A percentile compares a stretch with the other conserved stretches of the same genome.
These are phyloP conservation scores for Aspergillus fischeri DNA, from an alignment of 2,329 filamentous ascomycete genomes.

Conservation along the genomic window DNA sequence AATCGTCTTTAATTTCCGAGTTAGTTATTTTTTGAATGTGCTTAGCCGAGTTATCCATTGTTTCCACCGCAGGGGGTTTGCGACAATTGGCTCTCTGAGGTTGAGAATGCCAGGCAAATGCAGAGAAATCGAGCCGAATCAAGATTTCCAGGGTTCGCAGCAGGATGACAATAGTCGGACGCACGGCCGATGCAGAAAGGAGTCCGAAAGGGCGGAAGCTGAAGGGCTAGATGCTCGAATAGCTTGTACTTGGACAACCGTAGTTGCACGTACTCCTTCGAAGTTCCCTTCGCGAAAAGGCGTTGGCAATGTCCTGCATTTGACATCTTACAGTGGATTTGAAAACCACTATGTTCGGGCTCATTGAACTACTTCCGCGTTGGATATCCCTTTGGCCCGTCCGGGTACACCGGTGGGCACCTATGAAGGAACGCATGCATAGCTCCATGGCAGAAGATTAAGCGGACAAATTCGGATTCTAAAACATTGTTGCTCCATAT, in stretches of 20 bases:
- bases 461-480: not conserved
- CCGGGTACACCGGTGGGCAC: not conserved
- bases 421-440: not conserved
- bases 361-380: not conserved
- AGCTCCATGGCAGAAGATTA: not conserved
- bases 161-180: constrained; percentile 13
- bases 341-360: not conserved
- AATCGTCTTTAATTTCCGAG: constrained; percentile 7
- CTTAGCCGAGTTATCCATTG: not conserved
- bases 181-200: constrained; percentile 16
- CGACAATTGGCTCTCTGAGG: not conserved
- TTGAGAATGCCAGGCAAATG: not conserved
- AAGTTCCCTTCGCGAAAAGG: not conserved
- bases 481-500: not conserved
- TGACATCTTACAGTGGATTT: constrained; percentile 14
- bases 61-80: not conserved
- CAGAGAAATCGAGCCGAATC: not conserved
- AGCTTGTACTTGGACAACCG: not conserved
- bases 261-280: not conserved
- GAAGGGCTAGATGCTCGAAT: not conserved
- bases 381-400: not conserved
- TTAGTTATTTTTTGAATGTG: not conserved
- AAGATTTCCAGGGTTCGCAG: constrained; percentile 2
- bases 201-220: constrained; percentile 1
- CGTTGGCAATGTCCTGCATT: not conserved